Evolutionary conservation across 768 basidiomycete genomes (phyloP).

Genomic region (Coprinopsis sp.): DNA sequence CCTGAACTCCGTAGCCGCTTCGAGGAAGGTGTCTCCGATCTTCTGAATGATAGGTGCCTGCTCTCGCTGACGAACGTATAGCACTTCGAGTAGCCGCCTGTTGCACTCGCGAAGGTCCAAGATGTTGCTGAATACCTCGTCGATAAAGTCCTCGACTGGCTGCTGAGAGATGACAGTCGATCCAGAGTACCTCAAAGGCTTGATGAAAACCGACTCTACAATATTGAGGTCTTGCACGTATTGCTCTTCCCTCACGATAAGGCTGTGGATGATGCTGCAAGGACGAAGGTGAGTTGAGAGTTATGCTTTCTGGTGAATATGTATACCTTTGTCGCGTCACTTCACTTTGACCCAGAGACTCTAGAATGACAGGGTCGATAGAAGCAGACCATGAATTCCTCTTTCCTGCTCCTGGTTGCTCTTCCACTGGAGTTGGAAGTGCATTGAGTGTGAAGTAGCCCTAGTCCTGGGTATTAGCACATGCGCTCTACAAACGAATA

Average conservation of each 20-base stretch:
- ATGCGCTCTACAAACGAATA: no score
- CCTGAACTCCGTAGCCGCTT: conserved; percentile 83
- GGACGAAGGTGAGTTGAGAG: neutral
- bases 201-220: conserved; percentile 64
- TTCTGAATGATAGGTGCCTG: conserved; percentile 76
- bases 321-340: conserved; percentile 74
- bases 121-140: conserved; percentile 86
- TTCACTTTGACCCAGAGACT: conserved; percentile 64
- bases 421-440: conserved; percentile 18
- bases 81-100: conserved; percentile 70
- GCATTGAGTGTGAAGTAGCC: conserved; percentile 18
- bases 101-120: conserved; percentile 80
- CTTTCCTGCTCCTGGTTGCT: conserved; percentile 40
- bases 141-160: conserved; percentile 78
- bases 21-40: conserved; percentile 87
- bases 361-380: conserved; percentile 36
- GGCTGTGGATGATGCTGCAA: conserved; percentile 73
- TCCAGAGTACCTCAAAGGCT: conserved; percentile 41
- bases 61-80: conserved; percentile 84
- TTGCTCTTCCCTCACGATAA: conserved; percentile 86
- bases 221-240: conserved; percentile 85
- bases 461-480: conserved; percentile 13
- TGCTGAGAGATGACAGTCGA: conserved; percentile 44
- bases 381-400: conserved; percentile 46
- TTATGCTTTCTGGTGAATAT: neutral